phyloP scores from a whole-genome alignment of 306 rosid species.

The Vicia villosa region DNA sequence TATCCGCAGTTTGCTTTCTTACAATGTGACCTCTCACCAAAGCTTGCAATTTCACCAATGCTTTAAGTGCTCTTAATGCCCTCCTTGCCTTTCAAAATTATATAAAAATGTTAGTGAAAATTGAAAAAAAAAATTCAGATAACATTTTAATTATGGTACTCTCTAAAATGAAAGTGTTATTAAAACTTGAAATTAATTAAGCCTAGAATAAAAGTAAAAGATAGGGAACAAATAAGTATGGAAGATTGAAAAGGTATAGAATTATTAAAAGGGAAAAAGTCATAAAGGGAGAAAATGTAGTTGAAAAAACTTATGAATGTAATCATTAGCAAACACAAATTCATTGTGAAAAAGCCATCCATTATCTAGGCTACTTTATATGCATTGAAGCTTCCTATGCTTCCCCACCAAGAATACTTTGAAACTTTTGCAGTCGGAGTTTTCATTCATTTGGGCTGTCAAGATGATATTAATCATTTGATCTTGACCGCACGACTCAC shows the following conservation, averaged over 20 bases:
- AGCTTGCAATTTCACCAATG: slow-evolving; percentile 92
- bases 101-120: slow-evolving; percentile 10
- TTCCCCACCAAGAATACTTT: slow-evolving; percentile 7
- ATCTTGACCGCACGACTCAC: too few species aligned
- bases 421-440: too few species aligned
- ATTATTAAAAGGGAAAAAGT: slow-evolving; percentile 30
- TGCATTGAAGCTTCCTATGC: slow-evolving; percentile 42
- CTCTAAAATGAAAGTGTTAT: slow-evolving; percentile 8
- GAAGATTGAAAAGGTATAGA: slow-evolving; percentile 29
- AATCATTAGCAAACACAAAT: slow-evolving; percentile 48
- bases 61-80: slow-evolving; percentile 87
- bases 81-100: slow-evolving; percentile 76
- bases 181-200: background rate
- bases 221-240: slow-evolving; percentile 29
- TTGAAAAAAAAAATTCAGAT: background rate
- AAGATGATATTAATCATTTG: too few species aligned
- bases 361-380: slow-evolving; percentile 27
- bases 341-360: slow-evolving; percentile 20
- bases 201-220: background rate
- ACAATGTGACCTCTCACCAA: slow-evolving; percentile 92
- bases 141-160: background rate
- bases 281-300: slow-evolving; percentile 4
- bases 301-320: slow-evolving; percentile 37
- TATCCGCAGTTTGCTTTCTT: slow-evolving; percentile 85
- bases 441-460: too few species aligned